phyloP scores from a whole-genome alignment of 148 eudicot genomes.

The Dianthus caryophyllus region DNA sequence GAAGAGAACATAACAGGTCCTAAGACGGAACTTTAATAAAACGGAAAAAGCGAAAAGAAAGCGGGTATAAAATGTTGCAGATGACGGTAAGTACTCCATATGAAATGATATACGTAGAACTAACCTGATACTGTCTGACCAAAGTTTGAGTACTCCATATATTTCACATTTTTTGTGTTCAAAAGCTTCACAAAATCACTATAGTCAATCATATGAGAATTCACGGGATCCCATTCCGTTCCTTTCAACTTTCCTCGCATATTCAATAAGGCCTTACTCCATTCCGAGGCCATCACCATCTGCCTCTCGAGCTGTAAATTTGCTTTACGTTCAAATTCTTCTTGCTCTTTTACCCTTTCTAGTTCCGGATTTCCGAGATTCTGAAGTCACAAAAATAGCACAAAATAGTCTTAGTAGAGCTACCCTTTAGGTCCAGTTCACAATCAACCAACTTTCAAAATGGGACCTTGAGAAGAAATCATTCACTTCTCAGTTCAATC shows the following conservation, averaged over 20 bases:
- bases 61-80: background rate
- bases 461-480: background rate
- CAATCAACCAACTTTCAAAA: conserved; percentile 7
- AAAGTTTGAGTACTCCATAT: conserved; percentile 87
- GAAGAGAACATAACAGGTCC: too few relatives aligned
- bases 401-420: conserved; percentile 10
- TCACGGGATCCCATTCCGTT: conserved; percentile 86
- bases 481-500: background rate
- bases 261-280: conserved; percentile 79
- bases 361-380: conserved; percentile 68
- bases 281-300: conserved; percentile 85
- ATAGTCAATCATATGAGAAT: conserved; percentile 68
- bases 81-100: conserved; percentile 4
- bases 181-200: conserved; percentile 76
- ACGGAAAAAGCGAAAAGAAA: background rate
- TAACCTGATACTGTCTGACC: conserved; percentile 82
- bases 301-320: conserved; percentile 88
- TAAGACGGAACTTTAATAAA: too few relatives aligned
- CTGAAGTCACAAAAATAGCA: conserved; percentile 33
- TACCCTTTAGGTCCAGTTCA: background rate
- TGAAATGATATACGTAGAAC: too few relatives aligned
- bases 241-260: conserved; percentile 78
- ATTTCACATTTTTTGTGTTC: conserved; percentile 71
- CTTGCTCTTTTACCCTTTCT: conserved; percentile 59
- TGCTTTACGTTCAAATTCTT: conserved; percentile 79